A percentile compares a stretch with the other conserved stretches of the same genome.
Evolutionary conservation across 139 green algal species (phyloP).

Genomic region (Chlorella sorokiniana): DNA sequence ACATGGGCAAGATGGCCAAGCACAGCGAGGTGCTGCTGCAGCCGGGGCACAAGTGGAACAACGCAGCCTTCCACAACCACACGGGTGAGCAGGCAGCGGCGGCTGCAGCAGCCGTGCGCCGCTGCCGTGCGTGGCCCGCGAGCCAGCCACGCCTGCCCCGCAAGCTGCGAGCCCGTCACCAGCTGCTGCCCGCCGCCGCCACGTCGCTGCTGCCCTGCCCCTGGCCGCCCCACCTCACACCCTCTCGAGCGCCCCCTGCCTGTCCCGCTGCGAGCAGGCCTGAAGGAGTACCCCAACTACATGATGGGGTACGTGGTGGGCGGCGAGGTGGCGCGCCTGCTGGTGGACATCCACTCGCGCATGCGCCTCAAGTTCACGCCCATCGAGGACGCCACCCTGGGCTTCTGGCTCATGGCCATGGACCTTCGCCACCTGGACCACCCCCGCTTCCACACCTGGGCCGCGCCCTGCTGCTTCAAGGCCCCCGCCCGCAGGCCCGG

Average conservation of each 20-base stretch:
- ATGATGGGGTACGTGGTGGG: constrained; percentile 58
- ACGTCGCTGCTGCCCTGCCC: neutral
- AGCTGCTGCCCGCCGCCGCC: neutral
- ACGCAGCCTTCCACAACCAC: constrained; percentile 57
- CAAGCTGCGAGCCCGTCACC: neutral
- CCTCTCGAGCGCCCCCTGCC: neutral
- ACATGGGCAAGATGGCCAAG: constrained; percentile 57
- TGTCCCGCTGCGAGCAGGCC: constrained; percentile 18
- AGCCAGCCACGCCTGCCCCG: neutral
- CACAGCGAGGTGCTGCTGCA: constrained; percentile 54
- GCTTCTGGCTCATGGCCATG: constrained; percentile 62
- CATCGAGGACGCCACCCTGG: constrained; percentile 61
- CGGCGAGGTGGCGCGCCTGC: constrained; percentile 42
- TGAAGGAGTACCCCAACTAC: constrained; percentile 59
- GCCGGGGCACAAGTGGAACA: constrained; percentile 63
- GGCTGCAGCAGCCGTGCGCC: neutral
- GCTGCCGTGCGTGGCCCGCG: neutral
- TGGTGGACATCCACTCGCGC: constrained; percentile 45
- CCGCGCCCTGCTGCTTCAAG: constrained; percentile 61
- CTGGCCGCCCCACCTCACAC: neutral
- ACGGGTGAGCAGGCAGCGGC: too few species aligned
- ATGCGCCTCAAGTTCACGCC: constrained; percentile 60
- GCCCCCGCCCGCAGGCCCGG: constrained; percentile 28
- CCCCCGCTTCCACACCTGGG: constrained; percentile 47
- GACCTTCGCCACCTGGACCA: constrained; percentile 60